These are phyloP conservation scores for Globisporangium sylvaticum DNA, from an alignment of 352 stramenopile species.

Conservation along the genomic window DNA sequence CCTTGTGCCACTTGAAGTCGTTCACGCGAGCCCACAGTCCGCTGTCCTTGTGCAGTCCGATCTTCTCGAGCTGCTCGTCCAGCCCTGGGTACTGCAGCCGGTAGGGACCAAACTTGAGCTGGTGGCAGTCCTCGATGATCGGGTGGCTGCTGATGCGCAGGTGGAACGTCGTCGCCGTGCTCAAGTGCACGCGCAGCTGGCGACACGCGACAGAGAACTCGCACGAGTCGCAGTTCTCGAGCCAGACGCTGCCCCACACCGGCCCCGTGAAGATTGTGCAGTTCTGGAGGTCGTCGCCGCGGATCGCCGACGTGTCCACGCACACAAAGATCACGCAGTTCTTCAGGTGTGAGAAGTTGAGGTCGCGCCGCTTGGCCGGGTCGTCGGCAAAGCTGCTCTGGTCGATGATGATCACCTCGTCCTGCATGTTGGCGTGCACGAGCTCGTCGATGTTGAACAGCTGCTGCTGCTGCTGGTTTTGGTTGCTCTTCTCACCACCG, in stretches of 20 bases:
- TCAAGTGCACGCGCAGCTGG: conserved; percentile 85
- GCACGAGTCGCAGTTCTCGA: conserved; percentile 74
- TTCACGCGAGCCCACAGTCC: conserved; percentile 87
- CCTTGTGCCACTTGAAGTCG: conserved; percentile 90
- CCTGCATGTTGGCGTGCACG: conserved; percentile 45
- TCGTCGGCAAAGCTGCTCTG: conserved; percentile 38
- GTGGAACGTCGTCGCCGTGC: conserved; percentile 63
- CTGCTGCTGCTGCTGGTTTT: background rate
- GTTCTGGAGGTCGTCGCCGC: conserved; percentile 51
- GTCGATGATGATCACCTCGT: conserved; percentile 72
- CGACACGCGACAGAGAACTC: conserved; percentile 82
- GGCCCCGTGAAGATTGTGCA: conserved; percentile 77
- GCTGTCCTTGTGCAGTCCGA: conserved; percentile 47
- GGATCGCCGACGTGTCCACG: conserved; percentile 71
- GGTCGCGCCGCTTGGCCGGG: conserved; percentile 41
- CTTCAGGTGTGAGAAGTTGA: conserved; percentile 66
- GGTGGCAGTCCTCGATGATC: conserved; percentile 89
- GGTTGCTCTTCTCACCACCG: conserved; percentile 14
- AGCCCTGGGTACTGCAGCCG: conserved; percentile 59
- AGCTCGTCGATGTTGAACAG: conserved; percentile 43
- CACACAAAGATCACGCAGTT: conserved; percentile 71
- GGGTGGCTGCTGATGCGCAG: conserved; percentile 80
- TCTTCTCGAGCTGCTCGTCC: conserved; percentile 50
- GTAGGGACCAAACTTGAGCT: conserved; percentile 81
- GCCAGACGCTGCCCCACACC: conserved; percentile 81